Evolutionary conservation across 495 filamentous ascomycete species (phyloP), one percentile per base, ranked within the genome.

Genomic region (Neurospora tetraspora): DNA sequence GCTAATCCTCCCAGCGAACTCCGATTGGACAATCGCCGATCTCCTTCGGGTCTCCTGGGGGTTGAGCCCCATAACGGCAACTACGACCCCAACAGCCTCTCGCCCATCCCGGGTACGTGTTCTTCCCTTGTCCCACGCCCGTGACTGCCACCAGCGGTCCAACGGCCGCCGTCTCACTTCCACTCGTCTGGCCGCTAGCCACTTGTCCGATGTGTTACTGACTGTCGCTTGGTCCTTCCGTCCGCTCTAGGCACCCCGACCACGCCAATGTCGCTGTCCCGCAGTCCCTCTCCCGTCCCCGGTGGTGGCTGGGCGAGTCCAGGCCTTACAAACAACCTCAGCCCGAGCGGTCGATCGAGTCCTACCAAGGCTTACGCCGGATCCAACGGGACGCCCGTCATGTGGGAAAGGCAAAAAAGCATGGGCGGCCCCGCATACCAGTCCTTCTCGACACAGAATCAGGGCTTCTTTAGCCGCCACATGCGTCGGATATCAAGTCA

Each of bases 261-360:
- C 69, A 74, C 75, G 74, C 80, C 84, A 74, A 96, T 97, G 94
- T 92, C 93, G 75, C 81, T 94, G 71, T 94, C 93, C 71, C 89
- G 92, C 81, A 95, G 93, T 77, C 93, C 93, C 68, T 95, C 92
- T 69, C 93, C 93, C 73, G 87, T 88, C 71, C 89, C 88, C 74
- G 91, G 91, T 75, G 93, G 91, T 77, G 93, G 93, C 75, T 97
- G 94, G 94, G 89, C 92, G 72, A 95, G 90, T 81, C 94, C 94
- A 23, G 93, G 92, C 39, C 85, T 96, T 65, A 65, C 53, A 31
- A 65, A 65, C 70, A 90, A 88, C 68, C 88, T 89, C 72, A 83
- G 81, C 69, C 83, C 86, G 47, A 94, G 90, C 80, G 91, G 91
- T 73, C 85, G 87, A 77, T 88, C 90, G 34, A 93, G 89, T 77